These are phyloP conservation scores for Edaphochlamys debaryana DNA, from an alignment of 139 green algal genomes.

Conservation along the genomic window DNA sequence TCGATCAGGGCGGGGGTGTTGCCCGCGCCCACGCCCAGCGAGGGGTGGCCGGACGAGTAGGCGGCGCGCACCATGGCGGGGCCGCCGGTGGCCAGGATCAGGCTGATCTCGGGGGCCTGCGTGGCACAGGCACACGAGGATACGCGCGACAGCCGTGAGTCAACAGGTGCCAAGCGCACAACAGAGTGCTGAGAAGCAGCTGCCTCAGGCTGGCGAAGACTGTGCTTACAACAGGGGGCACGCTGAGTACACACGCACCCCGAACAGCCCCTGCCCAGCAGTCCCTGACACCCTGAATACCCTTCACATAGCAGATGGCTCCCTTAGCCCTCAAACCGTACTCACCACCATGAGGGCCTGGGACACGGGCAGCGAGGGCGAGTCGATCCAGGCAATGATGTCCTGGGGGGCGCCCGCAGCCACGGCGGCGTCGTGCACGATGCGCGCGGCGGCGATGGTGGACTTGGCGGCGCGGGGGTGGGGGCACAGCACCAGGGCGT, in stretches of 20 bases:
- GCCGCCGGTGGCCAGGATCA: conserved; percentile 78
- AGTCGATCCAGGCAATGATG: conserved; percentile 75
- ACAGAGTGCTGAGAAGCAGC: too few relatives aligned
- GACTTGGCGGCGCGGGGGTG: conserved; percentile 68
- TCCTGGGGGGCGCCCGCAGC: conserved; percentile 59
- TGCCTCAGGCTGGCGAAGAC: too few relatives aligned
- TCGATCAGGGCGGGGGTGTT: conserved; percentile 82
- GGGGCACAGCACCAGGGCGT: conserved; percentile 73
- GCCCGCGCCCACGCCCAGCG: conserved; percentile 75
- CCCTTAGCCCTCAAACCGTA: too few relatives aligned
- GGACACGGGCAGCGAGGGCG: conserved; percentile 61
- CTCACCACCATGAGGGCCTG: conserved; percentile 77
- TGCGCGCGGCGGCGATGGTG: conserved; percentile 70
- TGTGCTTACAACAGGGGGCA: too few relatives aligned
- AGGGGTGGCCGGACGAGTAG: conserved; percentile 76
- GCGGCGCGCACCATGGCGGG: conserved; percentile 75
- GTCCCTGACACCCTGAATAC: too few relatives aligned
- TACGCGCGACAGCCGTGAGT: too few relatives aligned
- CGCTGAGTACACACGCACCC: too few relatives aligned
- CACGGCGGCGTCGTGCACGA: conserved; percentile 75
- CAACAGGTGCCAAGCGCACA: too few relatives aligned
- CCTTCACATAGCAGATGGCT: too few relatives aligned
- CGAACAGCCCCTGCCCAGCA: too few relatives aligned
- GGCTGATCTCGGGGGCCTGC: conserved; percentile 62
- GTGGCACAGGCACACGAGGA: too few relatives aligned